Base-by-base conservation (phyloP, 2,329 filamentous ascomycete genomes). In the Alternaria triticimaculans region DNA sequence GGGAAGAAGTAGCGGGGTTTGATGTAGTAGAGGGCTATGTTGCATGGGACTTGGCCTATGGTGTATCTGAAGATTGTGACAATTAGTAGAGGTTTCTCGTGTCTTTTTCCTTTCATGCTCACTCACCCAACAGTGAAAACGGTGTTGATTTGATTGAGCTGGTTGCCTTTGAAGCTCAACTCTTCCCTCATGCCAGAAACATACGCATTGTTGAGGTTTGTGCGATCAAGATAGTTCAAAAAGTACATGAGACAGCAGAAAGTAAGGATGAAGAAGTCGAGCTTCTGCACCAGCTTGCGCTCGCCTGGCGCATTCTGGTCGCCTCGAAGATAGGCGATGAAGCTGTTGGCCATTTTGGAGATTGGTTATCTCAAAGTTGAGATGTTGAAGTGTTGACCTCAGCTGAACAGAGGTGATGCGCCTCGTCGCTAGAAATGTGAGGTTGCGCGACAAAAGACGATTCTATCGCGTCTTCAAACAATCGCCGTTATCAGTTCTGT, bases 1-100 rank as follows among this genome's bases (percentile, higher is more conserved):
- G 88, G 89, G 70, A 89, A 89, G 81, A 87, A 91, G 64, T 87
- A 82, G n/a, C 88, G 83, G 3, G 89, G 89, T 54, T 84, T 84
- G 63, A 91, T 73, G 68, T 89, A 88, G 74, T 90, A 87, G 3
- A 92, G 82, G 3, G 87, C 87, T 14, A 78, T 74, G 55, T 77
- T 78, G 48, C 75, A 77, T 9, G 76, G 76, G 0, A 78, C 73
- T 73, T 91, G 88, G 1, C 88, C 88, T 5, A 90, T 75, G 0
- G 83, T 79, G 62, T 84, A 83, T 58, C 54, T 58, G 18, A 20
- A 3, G 15, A n/a, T 15, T 15, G 18, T 7, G 4, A 10, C n/a
- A 30, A 30, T 63, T 5, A 63, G 55, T 14, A 37, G 4, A 37
- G 1, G 30, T 12, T 10, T 4, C 2, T 26, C 21, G 6, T 20